These are phyloP conservation scores for Phenoliferia sp. DNA, from an alignment of 1,284 basidiomycete species.

Conservation along the genomic window DNA sequence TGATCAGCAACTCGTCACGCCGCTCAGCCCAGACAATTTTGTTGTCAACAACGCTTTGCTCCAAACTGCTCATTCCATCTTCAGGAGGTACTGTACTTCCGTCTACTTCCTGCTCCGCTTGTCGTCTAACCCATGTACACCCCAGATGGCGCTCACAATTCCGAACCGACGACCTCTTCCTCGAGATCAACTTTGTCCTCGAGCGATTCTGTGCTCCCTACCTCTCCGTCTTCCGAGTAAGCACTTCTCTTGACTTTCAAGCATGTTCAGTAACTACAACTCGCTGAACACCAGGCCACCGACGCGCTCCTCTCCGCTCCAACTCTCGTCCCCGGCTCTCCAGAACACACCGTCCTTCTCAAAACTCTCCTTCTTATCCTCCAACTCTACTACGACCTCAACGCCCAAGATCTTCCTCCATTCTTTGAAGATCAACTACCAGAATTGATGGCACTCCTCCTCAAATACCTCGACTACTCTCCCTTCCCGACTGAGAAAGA, in stretches of 20 bases:
- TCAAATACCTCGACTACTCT: constrained; percentile 74
- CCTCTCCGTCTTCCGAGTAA: constrained; percentile 67
- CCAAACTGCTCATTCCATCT: constrained; percentile 92
- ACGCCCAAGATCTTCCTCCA: constrained; percentile 90
- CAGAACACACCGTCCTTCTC: constrained; percentile 51
- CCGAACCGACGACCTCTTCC: constrained; percentile 79
- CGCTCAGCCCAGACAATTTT: constrained; percentile 71
- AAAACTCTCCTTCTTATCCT: constrained; percentile 72
- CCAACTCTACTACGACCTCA: constrained; percentile 90
- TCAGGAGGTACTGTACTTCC: constrained; percentile 53
- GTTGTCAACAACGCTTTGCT: constrained; percentile 84
- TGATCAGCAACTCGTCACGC: constrained; percentile 71
- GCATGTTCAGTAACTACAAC: constrained; percentile 33
- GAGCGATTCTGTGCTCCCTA: constrained; percentile 77
- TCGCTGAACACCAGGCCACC: constrained; percentile 43
- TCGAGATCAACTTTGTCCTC: constrained; percentile 89
- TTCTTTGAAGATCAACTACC: constrained; percentile 84
- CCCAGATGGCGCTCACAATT: constrained; percentile 79
- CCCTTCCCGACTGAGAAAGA: constrained; percentile 1
- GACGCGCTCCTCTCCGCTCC: constrained; percentile 46
- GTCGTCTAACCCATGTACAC: neutral
- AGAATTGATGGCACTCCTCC: constrained; percentile 74
- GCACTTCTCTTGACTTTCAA: constrained; percentile 33
- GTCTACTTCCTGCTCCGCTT: neutral
- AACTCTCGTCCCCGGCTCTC: constrained; percentile 36